These are phyloP conservation scores for Neurospora discreta DNA, from an alignment of 495 filamentous ascomycete genomes.

Conservation along the genomic window DNA sequence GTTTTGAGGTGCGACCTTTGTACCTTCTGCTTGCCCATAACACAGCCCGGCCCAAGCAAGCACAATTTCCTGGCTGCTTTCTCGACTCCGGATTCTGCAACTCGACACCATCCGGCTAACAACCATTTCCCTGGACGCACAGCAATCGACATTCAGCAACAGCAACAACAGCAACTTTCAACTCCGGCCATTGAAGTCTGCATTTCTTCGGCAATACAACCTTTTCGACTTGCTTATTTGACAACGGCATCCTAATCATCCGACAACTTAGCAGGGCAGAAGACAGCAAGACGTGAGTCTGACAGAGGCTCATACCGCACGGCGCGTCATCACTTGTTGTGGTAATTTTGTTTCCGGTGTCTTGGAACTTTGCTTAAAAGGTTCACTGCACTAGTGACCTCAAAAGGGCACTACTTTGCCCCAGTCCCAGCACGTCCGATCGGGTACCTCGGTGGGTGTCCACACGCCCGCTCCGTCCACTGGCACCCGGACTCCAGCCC, in stretches of 20 bases:
- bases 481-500: constrained; percentile 11
- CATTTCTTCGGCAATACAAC: neutral
- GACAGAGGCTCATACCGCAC: neutral
- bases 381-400: constrained; percentile 8
- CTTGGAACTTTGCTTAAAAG: neutral
- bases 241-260: neutral
- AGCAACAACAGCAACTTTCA: neutral
- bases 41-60: neutral
- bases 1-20: constrained; percentile 5
- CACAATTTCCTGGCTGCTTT: neutral
- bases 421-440: constrained; percentile 17
- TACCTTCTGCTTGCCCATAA: constrained; percentile 17
- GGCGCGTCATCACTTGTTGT: neutral
- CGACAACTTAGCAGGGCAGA: neutral
- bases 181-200: neutral
- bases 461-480: constrained; percentile 12
- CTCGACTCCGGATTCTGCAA: neutral
- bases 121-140: neutral
- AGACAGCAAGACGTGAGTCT: neutral
- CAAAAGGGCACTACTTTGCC: constrained; percentile 14
- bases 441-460: constrained; percentile 14
- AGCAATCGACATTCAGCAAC: neutral
- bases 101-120: neutral
- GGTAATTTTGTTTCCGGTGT: neutral
- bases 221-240: neutral